A percentile compares a stretch with the other conserved stretches of the same genome.
Conservation (phyloP, 495 filamentous ascomycete genomes). For the Penicillium cataractarum region DNA sequence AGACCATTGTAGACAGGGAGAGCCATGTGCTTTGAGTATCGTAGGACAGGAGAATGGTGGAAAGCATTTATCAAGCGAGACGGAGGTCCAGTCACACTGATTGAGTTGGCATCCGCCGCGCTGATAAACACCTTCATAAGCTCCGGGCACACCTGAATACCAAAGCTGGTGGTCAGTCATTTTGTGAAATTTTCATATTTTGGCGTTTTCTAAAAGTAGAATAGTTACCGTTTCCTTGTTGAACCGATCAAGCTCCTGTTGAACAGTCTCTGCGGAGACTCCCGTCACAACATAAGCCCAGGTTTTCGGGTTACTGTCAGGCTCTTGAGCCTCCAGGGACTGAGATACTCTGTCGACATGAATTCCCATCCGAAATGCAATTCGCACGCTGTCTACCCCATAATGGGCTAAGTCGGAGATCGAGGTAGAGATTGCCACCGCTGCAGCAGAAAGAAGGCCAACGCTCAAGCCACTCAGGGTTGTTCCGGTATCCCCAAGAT, state of each 20-base stretch:
- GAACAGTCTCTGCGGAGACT: slow-evolving; percentile 33
- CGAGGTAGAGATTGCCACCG: slow-evolving; percentile 38
- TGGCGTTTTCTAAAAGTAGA: background rate
- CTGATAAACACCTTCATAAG: slow-evolving; percentile 45
- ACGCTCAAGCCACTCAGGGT: slow-evolving; percentile 42
- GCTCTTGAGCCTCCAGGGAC: slow-evolving; percentile 35
- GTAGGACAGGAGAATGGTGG: slow-evolving; percentile 32
- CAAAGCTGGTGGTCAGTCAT: no score
- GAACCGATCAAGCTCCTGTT: slow-evolving; percentile 38
- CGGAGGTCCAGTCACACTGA: slow-evolving; percentile 50
- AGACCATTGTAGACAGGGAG: slow-evolving; percentile 14
- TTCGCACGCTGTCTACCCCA: slow-evolving; percentile 36
- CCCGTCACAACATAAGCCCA: slow-evolving; percentile 49
- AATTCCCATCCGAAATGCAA: slow-evolving; percentile 44
- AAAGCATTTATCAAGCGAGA: slow-evolving; percentile 39
- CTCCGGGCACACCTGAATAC: slow-evolving; percentile 1
- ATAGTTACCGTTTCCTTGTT: slow-evolving; percentile 21
- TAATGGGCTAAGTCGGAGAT: slow-evolving; percentile 22
- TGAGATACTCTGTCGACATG: slow-evolving; percentile 38
- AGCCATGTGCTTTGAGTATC: slow-evolving; percentile 28
- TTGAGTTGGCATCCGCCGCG: slow-evolving; percentile 35
- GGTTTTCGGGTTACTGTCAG: slow-evolving; percentile 23
- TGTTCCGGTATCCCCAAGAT: slow-evolving; percentile 25
- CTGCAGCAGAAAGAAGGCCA: slow-evolving; percentile 41
- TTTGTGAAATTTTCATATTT: no score